Evolutionary conservation across 805 yeast genomes (phyloP), one percentile per base, ranked within the genome.

Genomic region (Torulaspora microellipsoides): DNA sequence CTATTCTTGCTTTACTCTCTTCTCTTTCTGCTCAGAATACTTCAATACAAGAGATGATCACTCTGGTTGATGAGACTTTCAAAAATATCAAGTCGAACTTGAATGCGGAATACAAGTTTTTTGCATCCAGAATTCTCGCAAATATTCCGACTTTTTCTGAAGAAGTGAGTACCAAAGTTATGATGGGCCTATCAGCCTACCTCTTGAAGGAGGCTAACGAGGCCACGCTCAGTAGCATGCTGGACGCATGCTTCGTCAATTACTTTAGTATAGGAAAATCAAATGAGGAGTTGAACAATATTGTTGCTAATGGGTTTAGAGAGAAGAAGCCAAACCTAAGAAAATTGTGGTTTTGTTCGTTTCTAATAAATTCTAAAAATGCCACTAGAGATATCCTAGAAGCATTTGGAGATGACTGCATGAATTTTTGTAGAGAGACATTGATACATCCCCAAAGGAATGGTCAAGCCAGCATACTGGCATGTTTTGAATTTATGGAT

Each of bases 171-270:
- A 48, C 57, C 0, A 68, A 65, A 28, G 63, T 83, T 3, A 60
- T 76, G 2, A 55, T 65, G 1, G 70, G 65, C 0, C 56, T 87
- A 29, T 49, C 72, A 1, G 71, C 83, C 2, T 65, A 80, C n/a
- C 68, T 83, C 3, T 41, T 76, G 0, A 89, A 85, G 53, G 98
- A 91, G 55, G 77, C 80, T 36, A 86, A 88, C 53, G 98, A 91
- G 56, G 13, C 50, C 1, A 77, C 85, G 0, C 68, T 89, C 31
- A 46, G 66, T 2, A 66, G 70, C 3, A 67, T 80, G 45, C 67
- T 83, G 6, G 60, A 64, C 8, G 74, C 83, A 0, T 72, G 79
- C 42, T 70, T 80, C 31, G 48, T 51, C 1, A 80, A 77, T 49
- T 67, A 73, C 20, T 55, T 72, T 9, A 53, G 59, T 9, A 38